Evolutionary conservation across 2,329 filamentous ascomycete genomes (phyloP), one percentile per base, ranked within the genome.

Genomic region (Phyllosticta citribraziliensis): DNA sequence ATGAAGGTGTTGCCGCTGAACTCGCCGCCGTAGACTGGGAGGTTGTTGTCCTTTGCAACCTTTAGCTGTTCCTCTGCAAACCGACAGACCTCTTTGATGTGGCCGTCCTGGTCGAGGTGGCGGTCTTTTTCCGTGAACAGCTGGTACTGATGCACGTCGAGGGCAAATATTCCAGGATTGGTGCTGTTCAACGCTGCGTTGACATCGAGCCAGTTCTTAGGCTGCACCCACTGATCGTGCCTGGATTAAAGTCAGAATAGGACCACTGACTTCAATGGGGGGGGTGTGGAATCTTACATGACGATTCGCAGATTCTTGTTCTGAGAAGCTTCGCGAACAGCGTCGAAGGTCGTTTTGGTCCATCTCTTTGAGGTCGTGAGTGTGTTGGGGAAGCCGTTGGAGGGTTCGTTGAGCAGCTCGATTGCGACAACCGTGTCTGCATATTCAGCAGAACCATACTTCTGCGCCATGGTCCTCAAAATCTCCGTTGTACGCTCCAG

Each of bases 91-190:
- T 71, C 72, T 53, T 67, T 64, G 40, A 78, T 72, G 64, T 79
- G 77, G 24, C 73, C 64, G 12, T 68, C 70, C 47, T 77, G 75
- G 11, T 69, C 74, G 50, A 75, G 70, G 4, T 64, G 59, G 10
- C 73, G 70, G 63, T 77, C 73, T 4, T 60, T 67, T 3, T 69
- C 63, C 5, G 69, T 72, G 62, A 75, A 74, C 63, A 78, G 74
- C 65, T 79, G 76, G 64, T 78, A 79, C 56, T 78, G 73, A 60
- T 78, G 77, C 61, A 86, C 84, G 67, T 89, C 86, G 63, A 89
- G 72, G 52, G 82, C 79, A 53, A 87, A 80, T 52, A 82, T 80
- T 47, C 79, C 78, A 75, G 2, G 77, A 80, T 65, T 86, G 75
- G 71, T 83, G 83, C 8, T 78, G 80, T 70, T 69, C 35, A 79